Base-by-base conservation (phyloP, 1,139 yeast genomes). In the Nakaseomyces kungkrabaensis region DNA sequence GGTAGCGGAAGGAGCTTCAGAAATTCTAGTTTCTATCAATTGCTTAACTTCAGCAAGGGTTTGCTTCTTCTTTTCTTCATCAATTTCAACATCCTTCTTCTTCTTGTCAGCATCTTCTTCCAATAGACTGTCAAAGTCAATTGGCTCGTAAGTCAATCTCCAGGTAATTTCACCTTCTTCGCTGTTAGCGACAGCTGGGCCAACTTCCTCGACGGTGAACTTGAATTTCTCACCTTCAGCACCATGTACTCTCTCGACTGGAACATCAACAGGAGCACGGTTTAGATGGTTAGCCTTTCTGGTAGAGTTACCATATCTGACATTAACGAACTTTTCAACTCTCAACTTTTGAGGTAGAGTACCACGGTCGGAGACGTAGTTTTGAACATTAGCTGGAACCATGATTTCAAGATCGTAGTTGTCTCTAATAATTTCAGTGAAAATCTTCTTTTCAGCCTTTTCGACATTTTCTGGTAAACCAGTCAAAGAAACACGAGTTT, bases 321-420 rank as follows among this genome's bases (percentile, higher is more conserved):
- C 81, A 53, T 78, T 80, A 52, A 85, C 83, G 50, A 74, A 73
- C 59, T 69, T 75, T 43, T 81, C 80, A 38, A 65, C 61, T 63
- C 78, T 75, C 59, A 84, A 73, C 55, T 71, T 73, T 66, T 79
- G 80, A 63, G 79, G 74, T 52, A 83, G 74, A 11, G 81, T 77
- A 51, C 94, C 94, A 60, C 81, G 75, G 64, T 82, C 88, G 54
- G 83, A 73, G 29, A 85, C 80, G 58, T 79, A 78, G 22, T 77
- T 76, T 59, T 82, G 89, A 58, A 72, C 72, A 38, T 66, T 59
- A 48, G 72, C 75, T 45, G 94, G 92, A 49, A 86, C 77, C 45
- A 72, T 74, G 46, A 84, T 67, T 47, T 68, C 73, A 13, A 58
- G 65, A 58, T 72, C 70, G 61, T 68, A 69, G 50, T 67, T 66